These are phyloP conservation scores for Ramicandelaber brevisporus DNA, from an alignment of 192 early-diverging fungal species.

Conservation along the genomic window DNA sequence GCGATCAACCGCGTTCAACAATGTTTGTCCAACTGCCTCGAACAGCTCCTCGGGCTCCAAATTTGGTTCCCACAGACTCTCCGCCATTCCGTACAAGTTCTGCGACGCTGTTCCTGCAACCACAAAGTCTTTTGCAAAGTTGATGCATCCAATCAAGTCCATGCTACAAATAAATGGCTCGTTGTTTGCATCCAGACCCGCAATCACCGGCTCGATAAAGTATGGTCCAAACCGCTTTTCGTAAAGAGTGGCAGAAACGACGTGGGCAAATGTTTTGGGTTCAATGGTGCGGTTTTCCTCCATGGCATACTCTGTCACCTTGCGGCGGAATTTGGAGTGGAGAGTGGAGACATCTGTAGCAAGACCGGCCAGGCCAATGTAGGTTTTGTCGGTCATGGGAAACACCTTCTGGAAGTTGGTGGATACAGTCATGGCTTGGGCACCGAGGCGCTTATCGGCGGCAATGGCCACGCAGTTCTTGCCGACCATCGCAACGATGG, in stretches of 20 bases:
- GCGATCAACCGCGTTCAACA: constrained; percentile 85
- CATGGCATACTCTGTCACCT: constrained; percentile 88
- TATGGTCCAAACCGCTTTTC: constrained; percentile 88
- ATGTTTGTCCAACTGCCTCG: constrained; percentile 83
- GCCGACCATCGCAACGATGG: constrained; percentile 89
- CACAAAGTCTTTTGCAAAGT: constrained; percentile 81
- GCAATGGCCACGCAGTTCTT: constrained; percentile 98
- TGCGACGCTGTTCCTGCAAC: constrained; percentile 69
- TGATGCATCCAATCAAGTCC: constrained; percentile 90
- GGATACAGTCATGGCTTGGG: constrained; percentile 76
- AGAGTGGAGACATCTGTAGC: constrained; percentile 93
- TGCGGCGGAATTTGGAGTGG: constrained; percentile 71
- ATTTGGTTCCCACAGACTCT: constrained; percentile 92
- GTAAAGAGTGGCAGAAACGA: constrained; percentile 91
- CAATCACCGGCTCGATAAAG: constrained; percentile 84
- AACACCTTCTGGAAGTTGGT: constrained; percentile 93
- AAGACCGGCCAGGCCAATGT: constrained; percentile 76
- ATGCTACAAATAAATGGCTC: constrained; percentile 80
- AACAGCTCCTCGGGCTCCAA: constrained; percentile 94
- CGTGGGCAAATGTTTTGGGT: constrained; percentile 72
- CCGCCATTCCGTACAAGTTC: constrained; percentile 89
- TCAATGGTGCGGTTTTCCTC: constrained; percentile 88
- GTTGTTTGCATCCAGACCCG: constrained; percentile 74
- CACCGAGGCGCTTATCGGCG: constrained; percentile 78
- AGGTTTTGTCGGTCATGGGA: constrained; percentile 55